Conservation (phyloP, 2,329 filamentous ascomycete genomes). For the Pyricularia grisea region DNA sequence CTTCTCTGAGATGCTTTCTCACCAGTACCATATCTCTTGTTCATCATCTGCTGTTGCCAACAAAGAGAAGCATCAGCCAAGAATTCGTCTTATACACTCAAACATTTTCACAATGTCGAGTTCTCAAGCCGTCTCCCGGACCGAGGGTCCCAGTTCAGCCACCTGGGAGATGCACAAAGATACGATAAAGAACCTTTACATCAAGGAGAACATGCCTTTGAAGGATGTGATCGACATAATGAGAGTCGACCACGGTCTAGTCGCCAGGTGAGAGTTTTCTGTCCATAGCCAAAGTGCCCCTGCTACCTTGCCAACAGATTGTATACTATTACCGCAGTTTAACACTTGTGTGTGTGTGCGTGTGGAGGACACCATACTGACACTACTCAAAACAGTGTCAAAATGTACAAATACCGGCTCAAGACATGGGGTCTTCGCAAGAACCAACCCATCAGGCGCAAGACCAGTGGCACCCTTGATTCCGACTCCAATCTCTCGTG, state of each 20-base stretch:
- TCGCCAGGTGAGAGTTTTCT: not conserved
- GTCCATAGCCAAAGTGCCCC: not conserved
- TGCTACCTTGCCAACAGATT: not conserved
- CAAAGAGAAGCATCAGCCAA: not conserved
- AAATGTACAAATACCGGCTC: slow-evolving; percentile 6
- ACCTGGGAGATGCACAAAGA: not conserved
- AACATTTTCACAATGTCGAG: not conserved
- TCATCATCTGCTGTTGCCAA: not conserved
- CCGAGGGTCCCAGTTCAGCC: slow-evolving; percentile 6
- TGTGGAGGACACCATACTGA: not conserved
- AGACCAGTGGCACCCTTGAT: not conserved
- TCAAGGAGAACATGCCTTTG: slow-evolving; percentile 4
- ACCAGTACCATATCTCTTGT: not conserved
- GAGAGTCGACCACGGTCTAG: slow-evolving; percentile 2
- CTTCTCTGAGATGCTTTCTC: not conserved
- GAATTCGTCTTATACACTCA: not conserved
- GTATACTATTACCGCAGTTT: too few relatives aligned
- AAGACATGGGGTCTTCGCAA: slow-evolving; percentile 4
- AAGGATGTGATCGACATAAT: slow-evolving; percentile 4
- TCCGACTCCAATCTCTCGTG: not conserved
- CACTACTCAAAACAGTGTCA: not conserved
- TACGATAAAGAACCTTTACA: not conserved
- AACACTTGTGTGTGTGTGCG: too few relatives aligned
- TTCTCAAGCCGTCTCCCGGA: not conserved
- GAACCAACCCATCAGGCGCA: slow-evolving; percentile 6